Conservation (phyloP, 495 filamentous ascomycete genomes). For the Antarctomyces pellizariae region DNA sequence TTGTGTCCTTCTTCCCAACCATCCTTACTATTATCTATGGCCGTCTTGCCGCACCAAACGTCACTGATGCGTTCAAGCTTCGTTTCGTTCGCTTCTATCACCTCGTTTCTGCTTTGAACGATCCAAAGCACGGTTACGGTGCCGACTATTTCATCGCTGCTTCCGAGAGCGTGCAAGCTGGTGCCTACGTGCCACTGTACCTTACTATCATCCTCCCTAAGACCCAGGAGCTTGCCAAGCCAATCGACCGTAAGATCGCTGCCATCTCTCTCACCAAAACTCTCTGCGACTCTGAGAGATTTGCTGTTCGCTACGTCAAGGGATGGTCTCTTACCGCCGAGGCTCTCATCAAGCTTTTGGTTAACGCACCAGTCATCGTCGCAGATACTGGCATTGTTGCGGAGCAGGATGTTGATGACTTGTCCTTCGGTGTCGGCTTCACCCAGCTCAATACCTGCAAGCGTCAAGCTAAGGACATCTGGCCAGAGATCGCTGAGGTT, state of each 20-base stretch:
- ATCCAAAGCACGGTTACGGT: slow-evolving; percentile 53
- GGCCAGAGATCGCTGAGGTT: slow-evolving; percentile 59
- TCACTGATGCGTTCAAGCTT: slow-evolving; percentile 54
- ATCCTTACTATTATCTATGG: slow-evolving; percentile 68
- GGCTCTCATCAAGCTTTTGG: slow-evolving; percentile 63
- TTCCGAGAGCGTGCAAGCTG: slow-evolving; percentile 56
- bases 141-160: slow-evolving; percentile 71
- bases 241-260: slow-evolving; percentile 78
- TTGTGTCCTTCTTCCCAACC: slow-evolving; percentile 54
- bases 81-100: slow-evolving; percentile 85
- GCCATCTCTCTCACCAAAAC: slow-evolving; percentile 84
- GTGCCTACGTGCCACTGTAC: slow-evolving; percentile 68
- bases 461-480: slow-evolving; percentile 40
- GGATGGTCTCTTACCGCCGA: slow-evolving; percentile 78
- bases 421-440: slow-evolving; percentile 83
- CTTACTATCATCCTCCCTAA: slow-evolving; percentile 64
- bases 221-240: slow-evolving; percentile 64
- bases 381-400: slow-evolving; percentile 50
- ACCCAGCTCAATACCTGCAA: slow-evolving; percentile 78
- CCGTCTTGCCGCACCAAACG: slow-evolving; percentile 46
- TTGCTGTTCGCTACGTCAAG: slow-evolving; percentile 45
- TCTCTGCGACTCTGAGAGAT: slow-evolving; percentile 55
- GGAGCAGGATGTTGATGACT: slow-evolving; percentile 72
- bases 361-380: slow-evolving; percentile 57
- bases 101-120: slow-evolving; percentile 52